Base-by-base conservation (phyloP, 352 stramenopile species). In the Aphanomyces euteiches region DNA sequence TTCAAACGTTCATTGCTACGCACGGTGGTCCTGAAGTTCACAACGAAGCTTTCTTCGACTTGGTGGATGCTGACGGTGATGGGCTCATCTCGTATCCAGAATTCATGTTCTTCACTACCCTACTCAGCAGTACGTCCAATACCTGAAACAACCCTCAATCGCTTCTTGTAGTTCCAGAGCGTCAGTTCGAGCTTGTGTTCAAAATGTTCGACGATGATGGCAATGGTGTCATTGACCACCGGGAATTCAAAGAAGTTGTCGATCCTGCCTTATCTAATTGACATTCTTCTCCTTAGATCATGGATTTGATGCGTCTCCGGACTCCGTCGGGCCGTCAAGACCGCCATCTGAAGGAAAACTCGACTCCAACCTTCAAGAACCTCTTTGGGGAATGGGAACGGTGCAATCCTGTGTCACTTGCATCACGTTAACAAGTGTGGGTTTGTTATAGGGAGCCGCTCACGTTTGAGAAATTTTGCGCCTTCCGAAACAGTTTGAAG, bases 21-120 rank as follows among this genome's bases (percentile, higher is more conserved):
- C 58, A 75, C 69, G 85, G 85, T 1, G 82, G 83, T 2, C 85
- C 87, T 0, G 38, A 56, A 34, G 75, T 67, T 56, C 85, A 77
- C 21, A 57, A 74, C 7, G 87, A 89, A 69, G 86, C 84, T 37
- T 96, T 95, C 71, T 93, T 92, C 60, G 85, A 92, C 56, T 47
- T 95, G 43, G 83, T 96, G 43, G 87, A 96, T 67, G 83, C 85
- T 7, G 89, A 96, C 47, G 86, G 87, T 12, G 89, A 96, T 73
- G 89, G 88, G 0, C 74, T 95, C 37, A 95, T 96, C 67, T 92
- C 83, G 66, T 96, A 94, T 74, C 67, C 83, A 17, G 87, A 96
- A 81, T 96, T 92, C 79, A 92, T 94, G 79, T 91, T 95, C 73
- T 95, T 95, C 76, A 88, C 89, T 66, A 93, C 84, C 54, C 73